phyloP scores from a whole-genome alignment of 2,329 filamentous ascomycete genomes.

The Cytospora leucostoma region DNA sequence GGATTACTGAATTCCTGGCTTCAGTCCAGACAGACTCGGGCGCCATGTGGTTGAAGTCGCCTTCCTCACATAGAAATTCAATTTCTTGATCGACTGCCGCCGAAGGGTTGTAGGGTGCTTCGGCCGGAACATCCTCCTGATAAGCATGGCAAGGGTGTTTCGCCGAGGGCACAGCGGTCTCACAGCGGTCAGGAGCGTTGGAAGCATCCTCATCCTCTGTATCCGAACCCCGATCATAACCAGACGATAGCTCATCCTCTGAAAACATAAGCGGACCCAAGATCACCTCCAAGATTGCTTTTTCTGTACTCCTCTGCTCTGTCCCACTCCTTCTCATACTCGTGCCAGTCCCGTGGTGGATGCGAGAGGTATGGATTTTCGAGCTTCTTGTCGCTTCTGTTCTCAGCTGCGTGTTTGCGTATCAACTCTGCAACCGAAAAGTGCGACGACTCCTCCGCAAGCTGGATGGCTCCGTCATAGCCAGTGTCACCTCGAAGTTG shows the following conservation, averaged over 20 bases:
- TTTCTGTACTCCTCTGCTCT: neutral
- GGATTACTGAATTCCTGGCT: neutral
- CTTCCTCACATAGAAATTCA: neutral
- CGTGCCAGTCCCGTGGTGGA: neutral
- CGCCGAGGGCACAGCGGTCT: neutral
- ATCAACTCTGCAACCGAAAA: constrained; percentile 3
- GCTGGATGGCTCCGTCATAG: neutral
- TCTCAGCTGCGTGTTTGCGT: neutral
- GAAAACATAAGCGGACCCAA: neutral
- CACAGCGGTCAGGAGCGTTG: neutral
- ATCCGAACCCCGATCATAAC: neutral
- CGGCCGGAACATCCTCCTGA: neutral
- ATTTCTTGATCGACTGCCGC: neutral
- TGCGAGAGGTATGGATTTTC: neutral
- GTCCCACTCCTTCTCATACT: neutral
- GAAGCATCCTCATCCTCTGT: neutral
- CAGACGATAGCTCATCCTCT: too few relatives aligned
- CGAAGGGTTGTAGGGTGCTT: neutral
- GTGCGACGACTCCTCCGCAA: neutral
- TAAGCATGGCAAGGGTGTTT: neutral
- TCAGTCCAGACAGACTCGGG: neutral
- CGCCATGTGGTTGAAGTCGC: neutral
- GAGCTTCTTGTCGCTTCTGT: neutral
- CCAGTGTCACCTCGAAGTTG: neutral
- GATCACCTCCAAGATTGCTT: too few relatives aligned